Conservation (phyloP, 78 protist genomes). For the Planoprotostelium fungivorum region DNA sequence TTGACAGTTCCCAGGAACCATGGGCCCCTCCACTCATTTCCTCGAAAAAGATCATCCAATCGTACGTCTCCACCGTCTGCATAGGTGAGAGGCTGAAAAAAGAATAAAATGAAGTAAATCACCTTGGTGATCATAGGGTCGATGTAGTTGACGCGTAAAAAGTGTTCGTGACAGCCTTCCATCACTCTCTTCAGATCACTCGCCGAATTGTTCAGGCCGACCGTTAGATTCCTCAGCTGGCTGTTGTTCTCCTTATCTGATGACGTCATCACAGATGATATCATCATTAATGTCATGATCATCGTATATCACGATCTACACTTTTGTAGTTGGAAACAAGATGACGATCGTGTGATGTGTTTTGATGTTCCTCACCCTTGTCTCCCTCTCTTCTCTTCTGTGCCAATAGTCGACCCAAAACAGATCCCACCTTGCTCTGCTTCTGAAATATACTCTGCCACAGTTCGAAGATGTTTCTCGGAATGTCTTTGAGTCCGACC, state of each 20-base stretch:
- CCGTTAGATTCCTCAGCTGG: neutral
- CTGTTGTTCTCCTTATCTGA: neutral
- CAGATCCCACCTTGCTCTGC: neutral
- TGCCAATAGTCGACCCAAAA: neutral
- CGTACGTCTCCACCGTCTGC: constrained; percentile 22
- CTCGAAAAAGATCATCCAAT: constrained; percentile 24
- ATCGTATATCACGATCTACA: too few relatives aligned
- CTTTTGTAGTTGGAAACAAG: too few relatives aligned
- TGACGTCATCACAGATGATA: too few relatives aligned
- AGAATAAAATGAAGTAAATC: neutral
- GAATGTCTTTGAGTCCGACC: constrained; percentile 14
- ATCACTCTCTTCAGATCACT: neutral
- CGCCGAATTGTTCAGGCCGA: neutral
- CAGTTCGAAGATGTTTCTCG: constrained; percentile 12
- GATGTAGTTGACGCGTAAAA: too few relatives aligned
- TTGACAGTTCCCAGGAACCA: constrained; percentile 8
- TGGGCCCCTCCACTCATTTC: constrained; percentile 1
- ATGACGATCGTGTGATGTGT: too few relatives aligned
- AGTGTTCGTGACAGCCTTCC: neutral
- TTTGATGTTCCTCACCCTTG: neutral
- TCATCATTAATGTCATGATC: too few relatives aligned
- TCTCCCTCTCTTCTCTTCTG: neutral
- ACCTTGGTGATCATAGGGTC: constrained; percentile 2
- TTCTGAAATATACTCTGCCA: constrained; percentile 23
- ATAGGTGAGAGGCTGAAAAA: neutral